phyloP scores from a whole-genome alignment of 495 filamentous ascomycete species.

The Aspergillus carlsbadensis region DNA sequence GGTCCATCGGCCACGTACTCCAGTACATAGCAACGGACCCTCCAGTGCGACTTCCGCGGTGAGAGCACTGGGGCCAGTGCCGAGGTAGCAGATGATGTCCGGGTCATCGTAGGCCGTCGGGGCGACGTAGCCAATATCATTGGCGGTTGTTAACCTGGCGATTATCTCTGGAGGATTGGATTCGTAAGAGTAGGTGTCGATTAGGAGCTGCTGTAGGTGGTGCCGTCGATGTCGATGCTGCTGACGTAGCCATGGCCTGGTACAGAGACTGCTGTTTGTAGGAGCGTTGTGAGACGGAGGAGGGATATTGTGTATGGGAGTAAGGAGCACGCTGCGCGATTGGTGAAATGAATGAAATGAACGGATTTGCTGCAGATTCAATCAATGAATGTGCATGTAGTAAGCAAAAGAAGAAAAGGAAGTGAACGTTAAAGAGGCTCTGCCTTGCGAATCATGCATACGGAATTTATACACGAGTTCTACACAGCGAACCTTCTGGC shows the following conservation, averaged over 20 bases:
- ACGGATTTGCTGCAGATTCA: too few relatives aligned
- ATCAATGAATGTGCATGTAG: too few relatives aligned
- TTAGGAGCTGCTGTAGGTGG: constrained; percentile 20
- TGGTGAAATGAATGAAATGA: too few relatives aligned
- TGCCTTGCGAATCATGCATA: too few relatives aligned
- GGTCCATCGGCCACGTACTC: constrained; percentile 65
- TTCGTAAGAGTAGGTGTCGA: constrained; percentile 30
- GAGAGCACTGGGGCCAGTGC: constrained; percentile 49
- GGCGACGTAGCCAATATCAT: constrained; percentile 58
- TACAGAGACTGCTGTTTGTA: constrained; percentile 10
- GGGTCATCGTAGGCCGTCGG: constrained; percentile 44
- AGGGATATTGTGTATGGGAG: constrained; percentile 9
- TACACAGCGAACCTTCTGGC: too few relatives aligned
- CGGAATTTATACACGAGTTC: too few relatives aligned
- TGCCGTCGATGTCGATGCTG: constrained; percentile 16
- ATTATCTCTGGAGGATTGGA: constrained; percentile 49
- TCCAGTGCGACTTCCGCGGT: constrained; percentile 55
- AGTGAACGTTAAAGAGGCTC: too few relatives aligned
- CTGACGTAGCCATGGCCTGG: constrained; percentile 15
- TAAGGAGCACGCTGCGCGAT: not conserved
- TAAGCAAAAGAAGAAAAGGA: too few relatives aligned
- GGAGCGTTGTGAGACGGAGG: constrained; percentile 9
- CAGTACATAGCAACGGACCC: constrained; percentile 57
- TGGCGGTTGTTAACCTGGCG: constrained; percentile 55
- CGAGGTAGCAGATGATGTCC: constrained; percentile 70